Evolutionary conservation across 2,329 filamentous ascomycete species (phyloP).

Genomic region (Claviceps fusiformis): DNA sequence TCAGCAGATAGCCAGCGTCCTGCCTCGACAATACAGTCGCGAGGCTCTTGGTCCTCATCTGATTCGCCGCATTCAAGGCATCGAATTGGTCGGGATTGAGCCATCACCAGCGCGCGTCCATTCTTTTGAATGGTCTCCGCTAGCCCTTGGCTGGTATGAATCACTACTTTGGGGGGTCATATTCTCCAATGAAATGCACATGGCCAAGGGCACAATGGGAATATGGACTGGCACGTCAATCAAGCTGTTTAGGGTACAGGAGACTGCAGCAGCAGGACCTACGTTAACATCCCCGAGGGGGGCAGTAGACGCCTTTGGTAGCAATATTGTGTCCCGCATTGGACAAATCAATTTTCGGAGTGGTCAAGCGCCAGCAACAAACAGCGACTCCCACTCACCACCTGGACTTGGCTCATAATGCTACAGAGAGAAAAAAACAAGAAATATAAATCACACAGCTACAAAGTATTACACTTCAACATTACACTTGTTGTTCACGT

Average conservation of each 20-base stretch:
- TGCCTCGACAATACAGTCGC: constrained; percentile 36
- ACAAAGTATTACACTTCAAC: neutral
- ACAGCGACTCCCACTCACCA: constrained; percentile 7
- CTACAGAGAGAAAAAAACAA: neutral
- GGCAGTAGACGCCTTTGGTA: constrained; percentile 85
- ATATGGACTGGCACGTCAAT: constrained; percentile 90
- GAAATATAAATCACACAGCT: neutral
- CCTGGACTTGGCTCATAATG: constrained; percentile 5
- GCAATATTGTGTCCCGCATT: constrained; percentile 76
- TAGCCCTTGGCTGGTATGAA: constrained; percentile 91
- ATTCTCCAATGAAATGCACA: constrained; percentile 79
- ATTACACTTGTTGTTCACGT: neutral
- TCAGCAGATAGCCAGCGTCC: constrained; percentile 44
- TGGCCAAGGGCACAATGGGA: constrained; percentile 74
- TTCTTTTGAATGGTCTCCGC: constrained; percentile 84
- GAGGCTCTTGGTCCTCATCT: constrained; percentile 31
- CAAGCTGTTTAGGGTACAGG: constrained; percentile 79
- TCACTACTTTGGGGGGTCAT: constrained; percentile 88
- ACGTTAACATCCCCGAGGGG: constrained; percentile 74
- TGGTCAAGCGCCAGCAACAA: constrained; percentile 12
- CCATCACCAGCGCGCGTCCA: constrained; percentile 64
- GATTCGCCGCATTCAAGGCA: constrained; percentile 41
- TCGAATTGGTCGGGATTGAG: constrained; percentile 59
- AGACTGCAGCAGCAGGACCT: constrained; percentile 66
- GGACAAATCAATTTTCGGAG: constrained; percentile 64